Base-by-base conservation (phyloP, 805 yeast species). In the Teunomyces pallodes region DNA sequence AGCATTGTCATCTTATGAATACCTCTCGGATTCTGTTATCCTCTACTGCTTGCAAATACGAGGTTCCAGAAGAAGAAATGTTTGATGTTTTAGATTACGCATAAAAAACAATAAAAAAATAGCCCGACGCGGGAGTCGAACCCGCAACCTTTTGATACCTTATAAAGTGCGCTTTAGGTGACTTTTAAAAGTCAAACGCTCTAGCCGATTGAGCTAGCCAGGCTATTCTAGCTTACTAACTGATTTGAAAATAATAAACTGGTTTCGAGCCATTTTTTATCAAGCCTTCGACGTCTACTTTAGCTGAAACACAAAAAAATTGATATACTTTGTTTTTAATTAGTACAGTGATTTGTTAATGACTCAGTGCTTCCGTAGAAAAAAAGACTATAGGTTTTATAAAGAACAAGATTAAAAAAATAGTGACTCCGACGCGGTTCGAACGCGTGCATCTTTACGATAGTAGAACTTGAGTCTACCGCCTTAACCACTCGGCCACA, bases 161-260 rank as follows among this genome's bases (percentile, higher is more conserved):
- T 43, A 43, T 38, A 38, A 38, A 24, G 28, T 14, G 45, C 45
- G 45, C 39, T 32, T 24, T 32, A 20, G 16, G 45, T 43, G 45
- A 43, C 45, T 32, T 8, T 20, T 48, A 48, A 48, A 45, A 48
- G 51, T 48, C 51, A 48, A 45, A 48, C 47, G 51, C 51, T 48
- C 51, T 48, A 47, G 48, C 51, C 48, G 41, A 48, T 48, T 48
- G 51, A 48, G 51, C 39, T 44, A 29, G 65, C 65, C 67, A 59
- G 60, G 65, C 65, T 60, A 55, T 17, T 40, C 32, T 43, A 28
- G 30, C 17, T n/a, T 9, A 20, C 8, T 7, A 12, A 38, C 13
- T 1, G 1, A 1, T 3, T 5, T 4, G 10, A 3, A 24, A 38
- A 38, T n/a, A 26, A 17, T 8, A n/a, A 26, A n/a, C 12, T 12